Evolutionary conservation across 1,284 basidiomycete genomes (phyloP).

Genomic region (Hemileia vastatrix): DNA sequence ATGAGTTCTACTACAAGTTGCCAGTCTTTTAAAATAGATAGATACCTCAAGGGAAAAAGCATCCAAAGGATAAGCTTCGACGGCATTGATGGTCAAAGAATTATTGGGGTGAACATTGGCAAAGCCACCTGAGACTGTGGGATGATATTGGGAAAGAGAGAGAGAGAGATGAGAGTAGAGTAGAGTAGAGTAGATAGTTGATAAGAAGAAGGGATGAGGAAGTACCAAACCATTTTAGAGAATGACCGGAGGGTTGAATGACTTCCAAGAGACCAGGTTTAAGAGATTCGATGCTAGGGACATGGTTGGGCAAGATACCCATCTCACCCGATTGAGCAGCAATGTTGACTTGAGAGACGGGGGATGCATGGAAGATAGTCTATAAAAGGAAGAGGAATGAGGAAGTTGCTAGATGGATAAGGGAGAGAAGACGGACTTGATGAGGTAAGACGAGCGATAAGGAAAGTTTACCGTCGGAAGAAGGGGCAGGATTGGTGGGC

Average conservation of each 20-base stretch:
- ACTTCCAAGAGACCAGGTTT: conserved; percentile 88
- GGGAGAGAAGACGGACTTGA: conserved; percentile 53
- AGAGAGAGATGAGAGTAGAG: not conserved
- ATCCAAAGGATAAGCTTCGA: conserved; percentile 90
- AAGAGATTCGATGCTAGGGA: conserved; percentile 81
- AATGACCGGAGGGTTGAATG: conserved; percentile 62
- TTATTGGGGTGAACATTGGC: conserved; percentile 98
- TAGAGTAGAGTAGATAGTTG: not conserved
- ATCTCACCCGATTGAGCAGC: conserved; percentile 90
- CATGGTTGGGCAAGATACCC: conserved; percentile 96
- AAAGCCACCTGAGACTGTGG: conserved; percentile 84
- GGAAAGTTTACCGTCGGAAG: conserved; percentile 63
- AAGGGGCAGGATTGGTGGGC: conserved; percentile 48
- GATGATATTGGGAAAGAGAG: not conserved
- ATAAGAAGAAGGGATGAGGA: conserved; percentile 25
- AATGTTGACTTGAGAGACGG: conserved; percentile 88
- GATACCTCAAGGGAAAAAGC: conserved; percentile 75
- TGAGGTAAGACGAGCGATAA: conserved; percentile 85
- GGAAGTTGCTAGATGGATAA: not conserved
- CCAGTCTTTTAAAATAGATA: conserved; percentile 15
- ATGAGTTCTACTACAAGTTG: conserved; percentile 6
- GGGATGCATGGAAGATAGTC: conserved; percentile 74
- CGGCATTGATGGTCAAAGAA: conserved; percentile 87
- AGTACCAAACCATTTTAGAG: conserved; percentile 94
- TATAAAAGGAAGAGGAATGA: conserved; percentile 41